Base-by-base conservation (phyloP, 208 protist genomes). In the Herpetomonas muscarum region DNA sequence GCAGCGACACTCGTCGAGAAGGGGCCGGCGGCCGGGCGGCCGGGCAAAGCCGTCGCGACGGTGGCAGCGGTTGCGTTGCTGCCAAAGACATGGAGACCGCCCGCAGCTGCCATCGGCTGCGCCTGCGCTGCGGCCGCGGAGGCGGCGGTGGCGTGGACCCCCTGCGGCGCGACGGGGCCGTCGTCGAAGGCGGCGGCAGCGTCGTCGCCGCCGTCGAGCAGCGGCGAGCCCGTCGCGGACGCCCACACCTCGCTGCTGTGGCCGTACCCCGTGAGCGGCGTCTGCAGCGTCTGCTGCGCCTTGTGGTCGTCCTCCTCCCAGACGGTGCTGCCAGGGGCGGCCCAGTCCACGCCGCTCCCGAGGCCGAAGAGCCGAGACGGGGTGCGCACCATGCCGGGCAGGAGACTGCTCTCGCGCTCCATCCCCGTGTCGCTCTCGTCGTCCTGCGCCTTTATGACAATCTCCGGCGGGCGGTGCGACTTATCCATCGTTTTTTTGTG, bases 361-460 rank as follows among this genome's bases (percentile, higher is more conserved):
- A 75, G 42, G 13, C 54, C 51, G 19, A 80, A 53, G 0, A 79
- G 47, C 55, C 65, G 61, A 0, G 69, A 70, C 3, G 81, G 81
- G 1, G 81, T 87, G 59, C 74, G 73, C 41, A 87, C 66, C 66
- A 79, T 63, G 17, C 81, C 76, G 1, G 81, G 81, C 31, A 81
- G 66, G 0, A 87, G 66, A 44, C 81, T 87, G 44, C 47, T 75
- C 47, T 77, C 44, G 0, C 74, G 59, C 24, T 48, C 26, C 13
- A 74, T 46, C 9, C 10, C 10, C 25, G 17, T 15, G 26, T 34
- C 48, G 36, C 25, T n/a, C 1, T 67, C 61, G 15, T 56, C 53
- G 5, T 25, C 15, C 5, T 56, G 48, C 36, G 39, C 24, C 34
- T 25, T 55, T 12, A 46, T 1, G 30, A 10, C 49, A 2, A 67